Evolutionary conservation across 768 basidiomycete species (phyloP).

Genomic region (Boletus edulis): DNA sequence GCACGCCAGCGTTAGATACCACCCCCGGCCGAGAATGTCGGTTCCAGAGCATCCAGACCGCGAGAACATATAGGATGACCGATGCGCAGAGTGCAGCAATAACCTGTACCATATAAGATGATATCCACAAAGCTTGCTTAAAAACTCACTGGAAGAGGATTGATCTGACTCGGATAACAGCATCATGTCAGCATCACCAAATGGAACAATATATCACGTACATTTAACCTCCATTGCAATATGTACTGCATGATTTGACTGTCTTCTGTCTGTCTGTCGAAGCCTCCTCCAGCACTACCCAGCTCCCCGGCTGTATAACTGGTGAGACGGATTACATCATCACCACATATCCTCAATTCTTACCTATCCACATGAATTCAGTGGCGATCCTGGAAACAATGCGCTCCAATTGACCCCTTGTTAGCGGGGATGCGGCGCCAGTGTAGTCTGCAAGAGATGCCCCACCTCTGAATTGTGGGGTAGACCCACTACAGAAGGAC

Average conservation of each 20-base stretch:
- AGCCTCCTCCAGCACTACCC: neutral
- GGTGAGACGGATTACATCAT: neutral
- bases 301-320: neutral
- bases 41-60: neutral
- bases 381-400: neutral
- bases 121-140: neutral
- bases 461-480: neutral
- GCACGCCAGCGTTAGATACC: neutral
- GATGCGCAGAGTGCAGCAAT: neutral
- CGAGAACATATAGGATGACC: neutral
- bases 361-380: neutral
- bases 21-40: neutral
- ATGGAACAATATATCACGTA: neutral
- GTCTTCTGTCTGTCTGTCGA: neutral
- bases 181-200: neutral
- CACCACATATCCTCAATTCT: neutral
- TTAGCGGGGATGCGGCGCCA: neutral
- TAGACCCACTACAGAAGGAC: neutral
- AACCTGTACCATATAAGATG: neutral
- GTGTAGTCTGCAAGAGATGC: neutral
- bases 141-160: neutral
- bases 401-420: neutral
- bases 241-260: neutral
- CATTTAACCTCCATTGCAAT: neutral
- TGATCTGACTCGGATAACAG: neutral